Evolutionary conservation across 108 stramenopile species (phyloP).

Genomic region (Aurantiochytrium sp.): DNA sequence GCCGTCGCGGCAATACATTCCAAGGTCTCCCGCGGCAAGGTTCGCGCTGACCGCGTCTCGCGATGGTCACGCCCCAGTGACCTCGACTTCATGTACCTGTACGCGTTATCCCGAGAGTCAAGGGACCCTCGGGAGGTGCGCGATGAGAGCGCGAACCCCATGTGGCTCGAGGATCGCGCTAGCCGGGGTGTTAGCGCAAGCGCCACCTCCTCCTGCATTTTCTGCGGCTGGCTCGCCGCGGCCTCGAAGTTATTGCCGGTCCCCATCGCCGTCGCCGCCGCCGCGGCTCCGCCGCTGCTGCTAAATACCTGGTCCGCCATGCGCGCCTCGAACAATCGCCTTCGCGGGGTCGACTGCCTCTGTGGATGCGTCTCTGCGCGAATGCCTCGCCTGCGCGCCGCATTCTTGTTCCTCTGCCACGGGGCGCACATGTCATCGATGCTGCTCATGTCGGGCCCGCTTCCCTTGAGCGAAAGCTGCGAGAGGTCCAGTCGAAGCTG

Average conservation of each 20-base stretch:
- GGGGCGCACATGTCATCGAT: not conserved
- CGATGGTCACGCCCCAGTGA: not conserved
- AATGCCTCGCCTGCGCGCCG: not conserved
- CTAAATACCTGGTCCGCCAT: slow-evolving; percentile 24
- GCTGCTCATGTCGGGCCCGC: not conserved
- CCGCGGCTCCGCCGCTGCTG: not conserved
- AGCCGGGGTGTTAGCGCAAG: not conserved
- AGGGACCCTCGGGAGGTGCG: not conserved
- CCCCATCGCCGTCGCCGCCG: too few relatives aligned
- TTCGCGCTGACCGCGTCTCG: not conserved
- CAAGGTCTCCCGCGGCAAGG: not conserved
- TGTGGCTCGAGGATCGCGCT: not conserved
- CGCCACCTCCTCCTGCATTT: not conserved
- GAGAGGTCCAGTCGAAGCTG: not conserved
- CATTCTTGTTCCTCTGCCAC: not conserved
- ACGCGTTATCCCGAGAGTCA: not conserved
- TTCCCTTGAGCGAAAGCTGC: not conserved
- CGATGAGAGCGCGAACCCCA: not conserved
- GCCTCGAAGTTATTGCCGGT: too few relatives aligned
- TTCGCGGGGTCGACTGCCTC: not conserved
- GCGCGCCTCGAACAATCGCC: not conserved
- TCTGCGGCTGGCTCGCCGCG: not conserved
- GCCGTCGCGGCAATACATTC: not conserved
- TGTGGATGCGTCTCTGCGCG: not conserved
- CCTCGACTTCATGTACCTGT: not conserved